Percentiles rank a stretch among this genome's conserved stretches.
Conservation (phyloP, 495 filamentous ascomycete species). For the Bathelium albidoporum region DNA sequence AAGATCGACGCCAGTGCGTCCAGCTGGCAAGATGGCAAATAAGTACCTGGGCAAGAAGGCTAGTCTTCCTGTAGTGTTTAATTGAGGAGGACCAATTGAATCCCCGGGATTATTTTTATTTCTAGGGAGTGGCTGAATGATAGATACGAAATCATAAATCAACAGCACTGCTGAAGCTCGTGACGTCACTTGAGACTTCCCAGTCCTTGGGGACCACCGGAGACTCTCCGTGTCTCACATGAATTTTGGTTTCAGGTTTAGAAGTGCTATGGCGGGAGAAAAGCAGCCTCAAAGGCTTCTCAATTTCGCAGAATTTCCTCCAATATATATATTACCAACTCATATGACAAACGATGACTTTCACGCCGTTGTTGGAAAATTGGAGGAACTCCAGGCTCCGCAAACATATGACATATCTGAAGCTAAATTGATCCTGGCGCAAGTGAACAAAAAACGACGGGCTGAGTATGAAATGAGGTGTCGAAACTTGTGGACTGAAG, state of each 20-base stretch:
- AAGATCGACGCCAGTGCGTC: too few species aligned
- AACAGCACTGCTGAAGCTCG: not conserved
- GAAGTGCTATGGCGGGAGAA: not conserved
- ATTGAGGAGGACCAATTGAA: too few species aligned
- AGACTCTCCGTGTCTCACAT: too few species aligned
- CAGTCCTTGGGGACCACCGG: too few species aligned
- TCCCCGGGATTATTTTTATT: too few species aligned
- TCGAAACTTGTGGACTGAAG: constrained; percentile 51
- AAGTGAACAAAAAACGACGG: constrained; percentile 54
- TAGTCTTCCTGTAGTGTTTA: too few species aligned
- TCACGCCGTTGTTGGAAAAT: constrained; percentile 51
- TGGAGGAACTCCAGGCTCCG: constrained; percentile 42
- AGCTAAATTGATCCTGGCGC: constrained; percentile 64
- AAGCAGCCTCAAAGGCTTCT: constrained; percentile 2
- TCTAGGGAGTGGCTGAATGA: too few species aligned
- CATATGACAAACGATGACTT: constrained; percentile 54
- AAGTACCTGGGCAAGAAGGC: too few species aligned
- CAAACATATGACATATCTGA: constrained; percentile 66
- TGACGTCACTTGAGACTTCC: too few species aligned
- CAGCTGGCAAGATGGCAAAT: too few species aligned
- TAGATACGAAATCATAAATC: too few species aligned
- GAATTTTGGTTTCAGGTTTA: too few species aligned
- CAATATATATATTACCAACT: constrained; percentile 63
- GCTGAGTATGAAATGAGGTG: constrained; percentile 68
- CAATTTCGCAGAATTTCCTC: constrained; percentile 44